Evolutionary conservation across 176 grass and related monocot species (phyloP).

Genomic region (Typha latifolia): DNA sequence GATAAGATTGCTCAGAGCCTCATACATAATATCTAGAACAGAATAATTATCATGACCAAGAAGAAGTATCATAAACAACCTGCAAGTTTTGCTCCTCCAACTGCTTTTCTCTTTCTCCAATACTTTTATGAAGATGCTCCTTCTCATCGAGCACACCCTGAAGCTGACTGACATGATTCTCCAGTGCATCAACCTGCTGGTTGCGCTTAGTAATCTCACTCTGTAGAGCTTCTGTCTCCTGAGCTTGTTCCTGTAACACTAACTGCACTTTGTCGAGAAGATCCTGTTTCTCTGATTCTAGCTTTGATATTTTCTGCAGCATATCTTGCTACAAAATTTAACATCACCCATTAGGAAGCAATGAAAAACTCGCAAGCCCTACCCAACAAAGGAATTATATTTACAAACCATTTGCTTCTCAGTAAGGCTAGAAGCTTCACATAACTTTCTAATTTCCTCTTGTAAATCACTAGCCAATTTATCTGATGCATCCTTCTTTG

Average conservation of each 20-base stretch:
- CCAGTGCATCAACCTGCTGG: constrained; percentile 48
- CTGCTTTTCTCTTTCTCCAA: constrained; percentile 52
- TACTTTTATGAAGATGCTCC: constrained; percentile 55
- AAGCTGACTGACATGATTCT: constrained; percentile 59
- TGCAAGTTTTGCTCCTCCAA: constrained; percentile 72
- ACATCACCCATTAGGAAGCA: constrained; percentile 17
- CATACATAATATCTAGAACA: constrained; percentile 25
- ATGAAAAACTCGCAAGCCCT: neutral
- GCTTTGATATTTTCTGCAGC: constrained; percentile 50
- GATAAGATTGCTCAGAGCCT: constrained; percentile 8
- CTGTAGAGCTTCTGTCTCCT: constrained; percentile 45
- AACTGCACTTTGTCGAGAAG: constrained; percentile 46
- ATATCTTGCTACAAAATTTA: constrained; percentile 55
- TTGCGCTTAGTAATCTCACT: constrained; percentile 63
- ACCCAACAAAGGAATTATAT: neutral
- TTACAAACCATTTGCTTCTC: constrained; percentile 66
- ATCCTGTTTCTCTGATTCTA: constrained; percentile 68
- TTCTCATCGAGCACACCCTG: constrained; percentile 54
- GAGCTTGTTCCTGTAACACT: constrained; percentile 52
- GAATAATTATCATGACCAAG: neutral
- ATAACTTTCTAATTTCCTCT: constrained; percentile 55
- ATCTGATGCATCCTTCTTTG: constrained; percentile 43
- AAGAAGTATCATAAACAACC: constrained; percentile 36
- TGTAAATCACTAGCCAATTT: constrained; percentile 51
- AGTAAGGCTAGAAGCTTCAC: constrained; percentile 47